Evolutionary conservation across 306 rosid species (phyloP), one percentile per base, ranked within the genome.

Genomic region (Hylodesmum podocarpum): DNA sequence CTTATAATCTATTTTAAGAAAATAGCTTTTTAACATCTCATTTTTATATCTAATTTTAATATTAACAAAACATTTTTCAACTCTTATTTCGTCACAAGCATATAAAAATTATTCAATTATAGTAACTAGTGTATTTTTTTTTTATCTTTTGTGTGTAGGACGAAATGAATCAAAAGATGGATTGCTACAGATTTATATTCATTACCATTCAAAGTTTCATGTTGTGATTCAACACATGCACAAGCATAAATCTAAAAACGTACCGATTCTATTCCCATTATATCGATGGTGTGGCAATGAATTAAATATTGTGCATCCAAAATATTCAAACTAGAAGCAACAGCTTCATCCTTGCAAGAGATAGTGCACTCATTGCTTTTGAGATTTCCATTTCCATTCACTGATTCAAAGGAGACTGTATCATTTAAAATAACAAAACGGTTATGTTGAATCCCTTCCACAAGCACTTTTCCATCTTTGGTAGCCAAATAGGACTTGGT

Each of bases 211-310:
- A 28, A 28, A 43, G 7, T 29, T 29, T 44, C 24, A 5, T 1
- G 18, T 4, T 19, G 1, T 14, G 14, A 14, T 33, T 59, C 7
- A 58, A 22, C 0, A 36, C 77, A 50, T 28, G n/a, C n/a, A n/a
- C n/a, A 69, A 15, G 75, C 8, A 6, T 6, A 73, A 80, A 19
- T 55, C 59, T 72, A 27, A 59, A 55, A 80, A 80, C 80, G 6
- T 84, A 90, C 95, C 90, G 68, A 82, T 79, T 84, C 78, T 47
- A 82, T 79, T 69, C 89, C 90, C 80, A 87, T 33, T 37, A 82
- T 65, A 65, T 90, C 85, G 64, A 90, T 64, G 25, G 81, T 63
- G 55, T 79, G 37, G 88, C 94, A 87, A 24, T 66, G 66, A 57
- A 83, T 36, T 29, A 49, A 65, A 73, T 84, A 89, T 11, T 69